These are phyloP conservation scores for Podospora anserina DNA, from an alignment of 495 filamentous ascomycete genomes.

Conservation along the genomic window DNA sequence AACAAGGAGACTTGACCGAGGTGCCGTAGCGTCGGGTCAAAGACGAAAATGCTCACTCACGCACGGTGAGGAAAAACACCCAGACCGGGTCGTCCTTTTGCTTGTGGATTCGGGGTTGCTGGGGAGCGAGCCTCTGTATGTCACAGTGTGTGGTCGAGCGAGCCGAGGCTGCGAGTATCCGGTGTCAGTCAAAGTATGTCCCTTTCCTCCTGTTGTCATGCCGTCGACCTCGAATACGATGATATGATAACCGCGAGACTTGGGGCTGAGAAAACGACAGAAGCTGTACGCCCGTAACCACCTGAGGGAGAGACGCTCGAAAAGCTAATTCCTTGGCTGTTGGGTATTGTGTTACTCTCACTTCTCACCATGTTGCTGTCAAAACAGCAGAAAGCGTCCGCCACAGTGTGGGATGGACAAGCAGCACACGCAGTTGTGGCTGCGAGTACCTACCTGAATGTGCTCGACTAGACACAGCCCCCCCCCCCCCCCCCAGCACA, in stretches of 20 bases:
- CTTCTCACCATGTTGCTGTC: not conserved
- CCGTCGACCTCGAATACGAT: not conserved
- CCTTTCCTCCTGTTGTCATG: not conserved
- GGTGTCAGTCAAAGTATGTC: not conserved
- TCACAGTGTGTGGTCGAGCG: not conserved
- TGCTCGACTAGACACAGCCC: too few relatives aligned
- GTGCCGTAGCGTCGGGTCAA: conserved; percentile 8
- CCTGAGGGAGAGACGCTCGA: not conserved
- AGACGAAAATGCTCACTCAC: not conserved
- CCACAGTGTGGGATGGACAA: not conserved
- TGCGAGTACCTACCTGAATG: not conserved
- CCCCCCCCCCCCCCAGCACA: not conserved
- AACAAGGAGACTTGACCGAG: not conserved
- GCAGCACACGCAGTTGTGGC: not conserved
- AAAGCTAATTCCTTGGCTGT: not conserved
- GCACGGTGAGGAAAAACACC: not conserved
- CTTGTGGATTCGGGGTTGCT: not conserved
- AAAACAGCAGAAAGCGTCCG: not conserved
- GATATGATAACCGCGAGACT: not conserved
- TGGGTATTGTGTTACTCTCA: not conserved
- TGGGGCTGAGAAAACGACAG: not conserved
- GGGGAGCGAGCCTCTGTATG: not conserved
- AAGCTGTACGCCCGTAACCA: not conserved
- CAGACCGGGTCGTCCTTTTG: not conserved
- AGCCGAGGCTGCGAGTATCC: not conserved